Percentiles rank a stretch among this genome's conserved stretches.
phyloP scores from a whole-genome alignment of 805 yeast genomes.

The Gaillardinia entomophila region DNA sequence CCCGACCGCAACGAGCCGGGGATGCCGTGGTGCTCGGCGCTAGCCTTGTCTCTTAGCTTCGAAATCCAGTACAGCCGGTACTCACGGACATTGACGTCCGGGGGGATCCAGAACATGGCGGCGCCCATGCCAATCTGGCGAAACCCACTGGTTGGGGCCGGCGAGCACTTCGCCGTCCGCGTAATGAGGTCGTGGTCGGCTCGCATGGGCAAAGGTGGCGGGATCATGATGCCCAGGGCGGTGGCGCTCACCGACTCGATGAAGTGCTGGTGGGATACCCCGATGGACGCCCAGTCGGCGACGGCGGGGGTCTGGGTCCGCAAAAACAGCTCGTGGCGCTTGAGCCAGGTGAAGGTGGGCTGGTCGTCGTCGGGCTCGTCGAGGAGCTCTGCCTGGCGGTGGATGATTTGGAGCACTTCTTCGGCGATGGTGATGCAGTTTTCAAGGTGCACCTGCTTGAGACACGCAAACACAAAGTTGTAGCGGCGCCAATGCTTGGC shows the following conservation, averaged over 20 bases:
- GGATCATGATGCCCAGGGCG: too few relatives aligned
- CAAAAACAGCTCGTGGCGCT: not conserved
- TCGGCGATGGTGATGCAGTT: slow-evolving; percentile 9
- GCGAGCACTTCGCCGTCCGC: too few relatives aligned
- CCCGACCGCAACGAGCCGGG: slow-evolving; percentile 2
- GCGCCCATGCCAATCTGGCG: not conserved
- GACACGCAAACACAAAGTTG: slow-evolving; percentile 12
- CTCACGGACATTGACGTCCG: slow-evolving; percentile 3
- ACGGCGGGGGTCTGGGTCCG: not conserved
- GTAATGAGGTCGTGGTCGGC: too few relatives aligned
- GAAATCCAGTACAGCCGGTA: slow-evolving; percentile 20
- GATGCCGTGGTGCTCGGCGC: not conserved
- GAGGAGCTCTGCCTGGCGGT: slow-evolving; percentile 10
- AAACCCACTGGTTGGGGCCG: too few relatives aligned
- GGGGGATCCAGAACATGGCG: slow-evolving; percentile 5
- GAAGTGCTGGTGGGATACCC: not conserved
- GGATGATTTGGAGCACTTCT: slow-evolving; percentile 10
- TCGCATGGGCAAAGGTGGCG: too few relatives aligned
- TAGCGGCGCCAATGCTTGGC: slow-evolving; percentile 10
- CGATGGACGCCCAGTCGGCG: not conserved
- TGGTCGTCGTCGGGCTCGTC: slow-evolving; percentile 1
- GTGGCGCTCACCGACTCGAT: not conserved
- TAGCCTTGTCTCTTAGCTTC: slow-evolving; percentile 2
- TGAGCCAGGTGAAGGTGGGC: not conserved
- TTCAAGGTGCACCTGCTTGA: slow-evolving; percentile 12